Conservation (phyloP, 306 rosid species). For the Boehmeria nivea region DNA sequence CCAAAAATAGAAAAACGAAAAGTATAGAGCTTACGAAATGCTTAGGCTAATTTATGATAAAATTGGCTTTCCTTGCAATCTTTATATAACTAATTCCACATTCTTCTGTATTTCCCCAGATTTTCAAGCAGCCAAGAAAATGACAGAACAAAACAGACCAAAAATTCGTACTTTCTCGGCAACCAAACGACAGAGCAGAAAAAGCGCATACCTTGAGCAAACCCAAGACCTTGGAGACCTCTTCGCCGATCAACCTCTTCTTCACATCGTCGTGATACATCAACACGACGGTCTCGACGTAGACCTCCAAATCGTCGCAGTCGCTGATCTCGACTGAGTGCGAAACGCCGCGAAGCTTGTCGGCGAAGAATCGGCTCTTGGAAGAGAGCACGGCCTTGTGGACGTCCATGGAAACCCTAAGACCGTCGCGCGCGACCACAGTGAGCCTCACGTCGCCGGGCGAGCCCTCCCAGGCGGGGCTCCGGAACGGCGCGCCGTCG, state of each 20-base stretch:
- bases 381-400: constrained; percentile 55
- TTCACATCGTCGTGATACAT: constrained; percentile 71
- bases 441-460: constrained; percentile 56
- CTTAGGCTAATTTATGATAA: neutral
- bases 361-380: constrained; percentile 77
- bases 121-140: neutral
- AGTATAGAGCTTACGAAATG: neutral
- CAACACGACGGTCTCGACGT: constrained; percentile 75
- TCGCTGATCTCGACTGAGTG: constrained; percentile 86
- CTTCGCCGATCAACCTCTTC: constrained; percentile 49
- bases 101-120: neutral
- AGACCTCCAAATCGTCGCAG: constrained; percentile 76
- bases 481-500: constrained; percentile 40
- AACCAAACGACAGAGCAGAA: constrained; percentile 4
- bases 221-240: constrained; percentile 66
- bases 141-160: neutral
- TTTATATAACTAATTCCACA: too few species aligned
- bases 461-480: constrained; percentile 29
- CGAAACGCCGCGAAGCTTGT: constrained; percentile 44
- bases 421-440: constrained; percentile 65
- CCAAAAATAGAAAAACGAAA: neutral
- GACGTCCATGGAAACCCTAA: constrained; percentile 64
- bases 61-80: too few species aligned
- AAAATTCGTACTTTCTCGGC: constrained; percentile 10
- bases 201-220: constrained; percentile 62